A percentile compares a stretch with the other conserved stretches of the same genome.
Conservation (phyloP, 108 stramenopile genomes). For the Mayamaea pseudoterrestris region DNA sequence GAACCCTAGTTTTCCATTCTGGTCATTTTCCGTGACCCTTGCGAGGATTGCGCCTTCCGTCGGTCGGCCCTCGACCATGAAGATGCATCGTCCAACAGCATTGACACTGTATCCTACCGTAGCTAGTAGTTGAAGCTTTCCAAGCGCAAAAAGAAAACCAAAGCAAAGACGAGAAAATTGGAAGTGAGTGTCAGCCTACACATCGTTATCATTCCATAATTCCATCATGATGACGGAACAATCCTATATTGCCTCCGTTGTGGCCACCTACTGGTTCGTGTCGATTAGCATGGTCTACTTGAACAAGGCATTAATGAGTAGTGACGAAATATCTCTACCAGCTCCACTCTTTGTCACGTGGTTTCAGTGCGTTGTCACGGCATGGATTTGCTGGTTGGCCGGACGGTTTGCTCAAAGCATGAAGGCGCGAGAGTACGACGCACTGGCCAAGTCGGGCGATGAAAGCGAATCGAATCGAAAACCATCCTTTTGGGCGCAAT, state of each 20-base stretch:
- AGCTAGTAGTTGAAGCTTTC: too few relatives aligned
- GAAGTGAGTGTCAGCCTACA: too few relatives aligned
- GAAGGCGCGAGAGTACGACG: conserved; percentile 10
- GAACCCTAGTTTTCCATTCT: too few relatives aligned
- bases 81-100: too few relatives aligned
- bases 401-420: conserved; percentile 46
- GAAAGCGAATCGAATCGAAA: conserved; percentile 24
- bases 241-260: conserved; percentile 30
- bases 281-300: conserved; percentile 83
- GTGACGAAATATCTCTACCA: conserved; percentile 57
- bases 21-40: too few relatives aligned
- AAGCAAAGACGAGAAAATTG: too few relatives aligned
- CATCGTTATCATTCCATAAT: too few relatives aligned
- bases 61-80: too few relatives aligned
- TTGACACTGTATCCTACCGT: too few relatives aligned
- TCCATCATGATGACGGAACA: too few relatives aligned
- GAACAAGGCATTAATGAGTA: conserved; percentile 86
- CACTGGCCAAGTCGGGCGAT: not conserved
- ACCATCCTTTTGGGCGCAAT: conserved; percentile 65
- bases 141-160: too few relatives aligned
- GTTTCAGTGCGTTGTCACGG: conserved; percentile 89
- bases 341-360: conserved; percentile 94
- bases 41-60: too few relatives aligned
- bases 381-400: conserved; percentile 67
- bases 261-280: conserved; percentile 44